Percentiles rank a stretch among this genome's conserved stretches.
Evolutionary conservation across 441 rosid genomes (phyloP).

Genomic region (Euphorbia celastroides): DNA sequence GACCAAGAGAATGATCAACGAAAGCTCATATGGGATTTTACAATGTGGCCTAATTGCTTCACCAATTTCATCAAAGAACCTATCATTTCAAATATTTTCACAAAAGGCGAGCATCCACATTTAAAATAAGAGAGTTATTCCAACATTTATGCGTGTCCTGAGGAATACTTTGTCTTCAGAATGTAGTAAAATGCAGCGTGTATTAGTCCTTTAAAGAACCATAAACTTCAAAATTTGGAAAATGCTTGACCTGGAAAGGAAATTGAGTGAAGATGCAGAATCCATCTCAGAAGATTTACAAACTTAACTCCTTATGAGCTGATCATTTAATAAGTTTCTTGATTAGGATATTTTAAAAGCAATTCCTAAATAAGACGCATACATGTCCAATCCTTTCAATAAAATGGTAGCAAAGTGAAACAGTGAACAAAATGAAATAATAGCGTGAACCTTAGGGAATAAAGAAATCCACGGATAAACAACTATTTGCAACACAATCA

Average conservation of each 20-base stretch:
- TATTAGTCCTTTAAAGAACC: neutral
- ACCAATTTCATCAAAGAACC: neutral
- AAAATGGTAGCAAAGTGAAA: neutral
- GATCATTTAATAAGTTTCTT: neutral
- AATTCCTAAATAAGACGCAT: neutral
- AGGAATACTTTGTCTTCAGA: neutral
- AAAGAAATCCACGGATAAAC: neutral
- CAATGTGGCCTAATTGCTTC: neutral
- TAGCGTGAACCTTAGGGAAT: neutral
- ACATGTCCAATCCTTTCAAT: neutral
- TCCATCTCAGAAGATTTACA: neutral
- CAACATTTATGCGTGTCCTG: neutral
- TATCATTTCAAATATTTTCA: neutral
- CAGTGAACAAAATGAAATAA: neutral
- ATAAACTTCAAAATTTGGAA: neutral
- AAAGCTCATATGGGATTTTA: neutral
- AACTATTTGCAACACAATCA: neutral
- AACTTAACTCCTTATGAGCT: neutral
- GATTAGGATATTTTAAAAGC: neutral
- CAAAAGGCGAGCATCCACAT: neutral
- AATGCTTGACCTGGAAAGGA: slow-evolving; percentile 2
- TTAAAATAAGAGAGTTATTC: neutral
- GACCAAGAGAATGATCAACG: neutral
- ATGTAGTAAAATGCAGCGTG: neutral
- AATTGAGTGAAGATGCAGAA: neutral